phyloP scores from a whole-genome alignment of 371 early-diverging fungal species.

The Actinomucor elegans region DNA sequence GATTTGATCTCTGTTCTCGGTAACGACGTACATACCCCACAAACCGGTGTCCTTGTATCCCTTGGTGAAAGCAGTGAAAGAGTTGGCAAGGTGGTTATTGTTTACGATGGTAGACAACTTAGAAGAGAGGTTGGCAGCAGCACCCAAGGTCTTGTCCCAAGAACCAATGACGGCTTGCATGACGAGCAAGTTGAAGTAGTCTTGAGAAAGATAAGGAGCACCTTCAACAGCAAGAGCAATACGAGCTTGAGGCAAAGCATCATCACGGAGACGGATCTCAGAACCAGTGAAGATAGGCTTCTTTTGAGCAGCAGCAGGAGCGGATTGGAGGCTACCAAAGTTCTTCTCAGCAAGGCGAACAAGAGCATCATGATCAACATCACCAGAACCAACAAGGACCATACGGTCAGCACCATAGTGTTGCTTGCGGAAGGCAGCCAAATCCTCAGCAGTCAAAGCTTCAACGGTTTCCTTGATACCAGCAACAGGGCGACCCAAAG shows the following conservation, averaged over 20 bases:
- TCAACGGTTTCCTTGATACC: slow-evolving; percentile 88
- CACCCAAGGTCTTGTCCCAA: slow-evolving; percentile 91
- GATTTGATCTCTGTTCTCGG: slow-evolving; percentile 76
- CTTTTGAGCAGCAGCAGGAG: slow-evolving; percentile 31
- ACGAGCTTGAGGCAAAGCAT: slow-evolving; percentile 90
- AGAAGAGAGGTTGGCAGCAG: slow-evolving; percentile 81
- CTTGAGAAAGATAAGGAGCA: slow-evolving; percentile 84
- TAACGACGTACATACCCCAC: slow-evolving; percentile 90
- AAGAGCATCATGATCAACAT: slow-evolving; percentile 87
- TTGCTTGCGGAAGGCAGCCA: slow-evolving; percentile 76
- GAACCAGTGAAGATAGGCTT: slow-evolving; percentile 82
- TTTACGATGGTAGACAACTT: slow-evolving; percentile 77
- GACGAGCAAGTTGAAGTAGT: slow-evolving; percentile 92
- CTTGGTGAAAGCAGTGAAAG: slow-evolving; percentile 95
- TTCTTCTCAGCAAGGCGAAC: slow-evolving; percentile 88
- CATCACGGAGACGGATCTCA: slow-evolving; percentile 89
- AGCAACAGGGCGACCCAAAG: slow-evolving; percentile 88
- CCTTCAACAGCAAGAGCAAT: slow-evolving; percentile 95
- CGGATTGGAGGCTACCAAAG: slow-evolving; percentile 65
- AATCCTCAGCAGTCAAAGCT: slow-evolving; percentile 76
- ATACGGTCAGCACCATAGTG: slow-evolving; percentile 93
- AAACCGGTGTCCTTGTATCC: slow-evolving; percentile 95
- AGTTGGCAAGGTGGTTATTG: slow-evolving; percentile 86
- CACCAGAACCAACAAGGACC: slow-evolving; percentile 92
- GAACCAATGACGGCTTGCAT: slow-evolving; percentile 91